phyloP scores from a whole-genome alignment of 768 basidiomycete species.

The Naematelia encephala region DNA sequence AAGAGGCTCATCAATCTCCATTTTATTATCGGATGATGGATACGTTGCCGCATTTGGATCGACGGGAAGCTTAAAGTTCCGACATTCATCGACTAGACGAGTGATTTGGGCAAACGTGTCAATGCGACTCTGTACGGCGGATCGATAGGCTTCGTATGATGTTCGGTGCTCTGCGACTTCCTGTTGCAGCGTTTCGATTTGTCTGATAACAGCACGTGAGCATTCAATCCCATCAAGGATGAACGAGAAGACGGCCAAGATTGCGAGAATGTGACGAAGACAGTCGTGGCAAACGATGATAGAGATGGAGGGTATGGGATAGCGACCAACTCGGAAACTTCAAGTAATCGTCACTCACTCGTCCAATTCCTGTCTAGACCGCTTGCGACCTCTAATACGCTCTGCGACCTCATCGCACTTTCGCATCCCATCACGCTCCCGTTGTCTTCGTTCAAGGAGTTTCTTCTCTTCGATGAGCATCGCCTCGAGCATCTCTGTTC shows the following conservation, averaged over 20 bases:
- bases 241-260: not conserved
- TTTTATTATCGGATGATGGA: slow-evolving; percentile 14
- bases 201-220: slow-evolving; percentile 22
- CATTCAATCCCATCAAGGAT: not conserved
- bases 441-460: slow-evolving; percentile 19
- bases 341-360: slow-evolving; percentile 26
- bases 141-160: slow-evolving; percentile 21
- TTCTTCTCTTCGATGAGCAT: slow-evolving; percentile 32
- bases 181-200: slow-evolving; percentile 26
- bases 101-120: slow-evolving; percentile 31
- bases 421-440: slow-evolving; percentile 30
- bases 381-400: slow-evolving; percentile 26
- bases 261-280: too few relatives aligned
- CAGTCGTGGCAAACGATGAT: not conserved
- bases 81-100: slow-evolving; percentile 29
- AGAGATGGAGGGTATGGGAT: not conserved
- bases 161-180: slow-evolving; percentile 33
- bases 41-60: slow-evolving; percentile 15
- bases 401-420: slow-evolving; percentile 41
- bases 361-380: slow-evolving; percentile 31
- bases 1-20: slow-evolving; percentile 34
- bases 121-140: slow-evolving; percentile 25
- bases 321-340: not conserved
- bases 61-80: slow-evolving; percentile 23
- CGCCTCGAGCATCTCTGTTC: slow-evolving; percentile 19